Base-by-base conservation (phyloP, 2,329 filamentous ascomycete species). In the Claviceps cyperi region DNA sequence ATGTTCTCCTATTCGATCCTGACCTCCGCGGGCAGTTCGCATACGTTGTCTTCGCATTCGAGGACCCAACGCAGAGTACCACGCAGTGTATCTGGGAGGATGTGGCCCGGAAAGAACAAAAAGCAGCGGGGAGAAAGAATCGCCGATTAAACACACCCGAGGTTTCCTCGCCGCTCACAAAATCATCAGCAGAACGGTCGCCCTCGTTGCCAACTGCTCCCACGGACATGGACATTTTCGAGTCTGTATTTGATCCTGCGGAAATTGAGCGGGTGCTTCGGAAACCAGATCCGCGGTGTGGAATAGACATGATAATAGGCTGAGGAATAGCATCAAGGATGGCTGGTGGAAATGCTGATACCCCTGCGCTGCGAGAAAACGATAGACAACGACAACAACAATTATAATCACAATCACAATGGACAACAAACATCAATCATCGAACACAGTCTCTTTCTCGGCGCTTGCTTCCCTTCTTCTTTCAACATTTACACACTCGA, bases 41-140 rank as follows among this genome's bases (percentile, higher is more conserved):
- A 48, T 75, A 77, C 55, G 75, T 83, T 35, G 72, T 79, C 5
- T 84, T 84, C 59, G 76, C 79, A 13, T 83, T 84, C 54, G 79
- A 83, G 55, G 76, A 81, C 51, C 64, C 69, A 4, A 59, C 62
- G 46, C 73, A 77, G 60, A 77, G 71, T 64, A 79, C 76, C 0
- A 63, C 67, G n/a, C 67, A 68, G 48, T 59, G 75, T 53, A 75
- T 80, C 52, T 63, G 71, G 22, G 74, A 80, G 44, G 76, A 79
- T 50, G 71, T 78, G 46, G 67, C 66, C 50, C 79, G 77, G 57
- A 79, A 78, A 50, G 62, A 63, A 51, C 67, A 63, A 53, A 65
- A 62, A 53, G 60, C 57, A 45, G 57, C 57, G 55, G 35, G 49
- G 11, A 60, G 59, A 36, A 65, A 62, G 49, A 62, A 63, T 28